These are phyloP conservation scores for Serendipita sp. DNA, from an alignment of 768 basidiomycete species.

Conservation along the genomic window DNA sequence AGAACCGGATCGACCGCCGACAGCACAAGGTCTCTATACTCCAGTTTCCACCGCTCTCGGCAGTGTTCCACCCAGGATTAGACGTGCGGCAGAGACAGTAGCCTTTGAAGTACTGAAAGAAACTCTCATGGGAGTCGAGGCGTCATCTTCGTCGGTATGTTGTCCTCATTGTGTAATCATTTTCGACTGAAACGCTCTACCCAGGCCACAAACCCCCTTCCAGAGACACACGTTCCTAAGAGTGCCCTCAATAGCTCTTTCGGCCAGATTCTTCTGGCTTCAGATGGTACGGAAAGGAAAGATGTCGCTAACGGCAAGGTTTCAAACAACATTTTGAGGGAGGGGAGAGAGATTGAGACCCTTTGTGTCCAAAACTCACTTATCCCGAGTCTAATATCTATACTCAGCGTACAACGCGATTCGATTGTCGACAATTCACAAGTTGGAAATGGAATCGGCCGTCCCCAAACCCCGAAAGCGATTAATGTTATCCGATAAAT, in stretches of 20 bases:
- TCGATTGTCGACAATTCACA: background rate
- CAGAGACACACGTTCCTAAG: background rate
- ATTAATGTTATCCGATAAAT: background rate
- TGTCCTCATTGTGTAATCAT: background rate
- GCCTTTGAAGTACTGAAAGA: slow-evolving; percentile 78
- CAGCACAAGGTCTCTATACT: slow-evolving; percentile 10
- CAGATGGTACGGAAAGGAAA: background rate
- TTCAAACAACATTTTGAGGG: background rate
- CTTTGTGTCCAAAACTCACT: slow-evolving; percentile 4
- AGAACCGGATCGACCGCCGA: slow-evolving; percentile 7
- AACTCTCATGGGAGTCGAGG: slow-evolving; percentile 37
- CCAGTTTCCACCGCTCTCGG: slow-evolving; percentile 7
- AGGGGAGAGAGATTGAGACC: slow-evolving; percentile 1
- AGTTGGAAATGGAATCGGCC: slow-evolving; percentile 3
- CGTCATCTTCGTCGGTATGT: slow-evolving; percentile 12
- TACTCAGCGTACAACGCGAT: background rate
- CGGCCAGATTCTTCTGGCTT: background rate
- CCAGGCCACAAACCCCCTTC: background rate
- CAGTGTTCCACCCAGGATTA: slow-evolving; percentile 26
- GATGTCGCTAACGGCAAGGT: background rate
- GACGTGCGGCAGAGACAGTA: slow-evolving; percentile 54
- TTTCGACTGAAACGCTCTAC: background rate
- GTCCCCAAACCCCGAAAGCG: slow-evolving; percentile 4
- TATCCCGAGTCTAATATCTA: background rate
- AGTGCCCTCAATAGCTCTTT: background rate